Conservation (phyloP, 2,329 filamentous ascomycete genomes). For the Cytospora piceicola region DNA sequence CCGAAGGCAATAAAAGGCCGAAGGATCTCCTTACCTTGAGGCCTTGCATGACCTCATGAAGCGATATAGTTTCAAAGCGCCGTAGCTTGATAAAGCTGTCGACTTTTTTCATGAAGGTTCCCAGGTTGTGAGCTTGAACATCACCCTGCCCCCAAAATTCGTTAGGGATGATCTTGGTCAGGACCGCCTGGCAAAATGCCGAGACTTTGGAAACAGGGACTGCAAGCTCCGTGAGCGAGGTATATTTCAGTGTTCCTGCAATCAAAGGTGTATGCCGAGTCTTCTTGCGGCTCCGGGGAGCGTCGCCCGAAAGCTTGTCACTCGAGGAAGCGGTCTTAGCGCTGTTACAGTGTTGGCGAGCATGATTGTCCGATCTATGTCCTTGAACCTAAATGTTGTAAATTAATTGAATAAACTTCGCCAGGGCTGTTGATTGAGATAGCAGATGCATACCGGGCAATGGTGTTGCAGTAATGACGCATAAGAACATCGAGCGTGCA, state of each 20-base stretch:
- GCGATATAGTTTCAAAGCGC: conserved; percentile 77
- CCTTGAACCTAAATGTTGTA: conserved; percentile 17
- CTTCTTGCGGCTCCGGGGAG: conserved; percentile 23
- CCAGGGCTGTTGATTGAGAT: neutral
- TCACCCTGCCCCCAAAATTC: conserved; percentile 72
- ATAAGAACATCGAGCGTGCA: conserved; percentile 79
- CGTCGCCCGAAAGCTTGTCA: conserved; percentile 22
- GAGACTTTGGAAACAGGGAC: conserved; percentile 73
- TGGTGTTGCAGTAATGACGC: conserved; percentile 77
- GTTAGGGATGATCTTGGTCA: conserved; percentile 73
- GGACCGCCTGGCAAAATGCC: conserved; percentile 79
- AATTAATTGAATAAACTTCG: conserved; percentile 14
- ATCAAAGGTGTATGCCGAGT: conserved; percentile 11
- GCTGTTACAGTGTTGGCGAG: conserved; percentile 10
- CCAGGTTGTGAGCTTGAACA: conserved; percentile 61
- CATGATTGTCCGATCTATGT: conserved; percentile 2
- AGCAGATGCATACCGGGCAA: conserved; percentile 62
- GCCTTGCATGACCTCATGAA: conserved; percentile 77
- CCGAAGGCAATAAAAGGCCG: neutral
- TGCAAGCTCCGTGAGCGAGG: conserved; percentile 67
- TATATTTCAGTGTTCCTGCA: conserved; percentile 41
- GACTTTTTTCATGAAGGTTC: conserved; percentile 66
- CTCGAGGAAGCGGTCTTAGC: conserved; percentile 15
- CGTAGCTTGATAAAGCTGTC: conserved; percentile 77
- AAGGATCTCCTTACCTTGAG: conserved; percentile 64